Evolutionary conservation across 2,329 filamentous ascomycete genomes (phyloP).

Genomic region (Phialemoniopsis sp.): DNA sequence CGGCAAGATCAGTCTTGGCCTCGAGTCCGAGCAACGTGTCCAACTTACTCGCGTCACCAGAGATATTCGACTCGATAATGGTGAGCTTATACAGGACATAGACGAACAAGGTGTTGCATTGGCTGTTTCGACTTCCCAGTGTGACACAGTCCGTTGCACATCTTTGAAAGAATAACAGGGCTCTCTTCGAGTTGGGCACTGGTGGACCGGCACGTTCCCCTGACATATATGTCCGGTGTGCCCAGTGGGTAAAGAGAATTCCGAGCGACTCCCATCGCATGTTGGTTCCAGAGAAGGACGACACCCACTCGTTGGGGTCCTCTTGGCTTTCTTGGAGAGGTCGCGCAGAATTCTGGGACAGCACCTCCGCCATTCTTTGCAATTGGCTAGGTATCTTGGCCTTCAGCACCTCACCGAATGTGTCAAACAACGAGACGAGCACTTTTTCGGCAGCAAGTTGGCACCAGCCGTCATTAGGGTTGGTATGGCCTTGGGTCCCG

Average conservation of each 20-base stretch:
- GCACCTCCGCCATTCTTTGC: conserved; percentile 1
- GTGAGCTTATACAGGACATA: neutral
- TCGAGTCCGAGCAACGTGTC: no score
- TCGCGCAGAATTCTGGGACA: neutral
- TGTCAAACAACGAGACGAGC: conserved; percentile 1
- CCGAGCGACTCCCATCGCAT: neutral
- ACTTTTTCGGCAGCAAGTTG: neutral
- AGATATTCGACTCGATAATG: conserved; percentile 1
- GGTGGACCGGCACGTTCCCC: no score
- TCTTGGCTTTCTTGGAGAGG: neutral
- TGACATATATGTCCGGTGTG: neutral
- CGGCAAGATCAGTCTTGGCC: no score
- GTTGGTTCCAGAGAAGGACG: conserved; percentile 1
- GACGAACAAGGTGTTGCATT: conserved; percentile 1
- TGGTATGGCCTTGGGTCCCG: neutral
- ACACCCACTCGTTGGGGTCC: conserved; percentile 2
- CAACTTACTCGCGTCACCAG: conserved; percentile 1
- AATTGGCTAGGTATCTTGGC: neutral
- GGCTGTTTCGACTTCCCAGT: neutral
- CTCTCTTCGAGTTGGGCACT: no score
- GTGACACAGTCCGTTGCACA: no score
- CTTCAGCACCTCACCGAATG: neutral
- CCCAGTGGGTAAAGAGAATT: neutral
- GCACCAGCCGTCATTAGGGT: conserved; percentile 3
- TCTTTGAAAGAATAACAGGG: no score